Evolutionary conservation across 1,139 yeast genomes (phyloP).

Genomic region (Yamadazyma epiphylla): DNA sequence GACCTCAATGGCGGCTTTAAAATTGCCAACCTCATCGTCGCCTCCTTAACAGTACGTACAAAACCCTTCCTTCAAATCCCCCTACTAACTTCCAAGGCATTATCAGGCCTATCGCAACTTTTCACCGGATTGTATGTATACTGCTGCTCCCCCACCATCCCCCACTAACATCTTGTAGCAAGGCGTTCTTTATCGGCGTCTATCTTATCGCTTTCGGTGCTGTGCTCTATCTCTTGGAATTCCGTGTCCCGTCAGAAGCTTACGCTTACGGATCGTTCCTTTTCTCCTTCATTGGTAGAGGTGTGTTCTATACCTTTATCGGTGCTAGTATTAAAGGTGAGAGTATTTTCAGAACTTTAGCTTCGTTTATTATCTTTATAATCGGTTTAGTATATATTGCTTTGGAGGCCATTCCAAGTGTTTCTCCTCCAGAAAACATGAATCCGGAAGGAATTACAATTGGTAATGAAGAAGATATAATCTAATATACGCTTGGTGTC

Average conservation of each 20-base stretch:
- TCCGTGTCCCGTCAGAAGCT: slow-evolving; percentile 63
- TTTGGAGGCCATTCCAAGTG: slow-evolving; percentile 67
- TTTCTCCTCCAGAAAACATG: slow-evolving; percentile 76
- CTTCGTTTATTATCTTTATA: slow-evolving; percentile 51
- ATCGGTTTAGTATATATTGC: slow-evolving; percentile 57
- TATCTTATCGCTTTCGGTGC: slow-evolving; percentile 55
- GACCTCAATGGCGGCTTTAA: background rate
- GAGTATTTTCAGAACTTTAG: slow-evolving; percentile 50
- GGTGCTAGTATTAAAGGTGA: slow-evolving; percentile 59
- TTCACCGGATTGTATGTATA: background rate
- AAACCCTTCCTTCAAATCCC: background rate
- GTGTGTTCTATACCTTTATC: slow-evolving; percentile 64
- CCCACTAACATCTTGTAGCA: slow-evolving; percentile 22
- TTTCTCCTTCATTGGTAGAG: slow-evolving; percentile 83
- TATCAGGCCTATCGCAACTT: background rate
- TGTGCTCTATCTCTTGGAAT: slow-evolving; percentile 56
- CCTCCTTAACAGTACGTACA: background rate
- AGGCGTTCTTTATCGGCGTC: slow-evolving; percentile 51
- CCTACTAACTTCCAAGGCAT: background rate
- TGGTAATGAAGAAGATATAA: slow-evolving; percentile 43
- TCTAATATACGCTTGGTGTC: too few relatives aligned
- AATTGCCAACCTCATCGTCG: background rate
- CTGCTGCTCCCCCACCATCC: slow-evolving; percentile 2
- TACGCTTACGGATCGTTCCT: slow-evolving; percentile 73
- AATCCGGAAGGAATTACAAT: slow-evolving; percentile 47